Evolutionary conservation across 352 stramenopile species (phyloP), one percentile per base, ranked within the genome.

Genomic region (Globisporangium rhizosaccharum): DNA sequence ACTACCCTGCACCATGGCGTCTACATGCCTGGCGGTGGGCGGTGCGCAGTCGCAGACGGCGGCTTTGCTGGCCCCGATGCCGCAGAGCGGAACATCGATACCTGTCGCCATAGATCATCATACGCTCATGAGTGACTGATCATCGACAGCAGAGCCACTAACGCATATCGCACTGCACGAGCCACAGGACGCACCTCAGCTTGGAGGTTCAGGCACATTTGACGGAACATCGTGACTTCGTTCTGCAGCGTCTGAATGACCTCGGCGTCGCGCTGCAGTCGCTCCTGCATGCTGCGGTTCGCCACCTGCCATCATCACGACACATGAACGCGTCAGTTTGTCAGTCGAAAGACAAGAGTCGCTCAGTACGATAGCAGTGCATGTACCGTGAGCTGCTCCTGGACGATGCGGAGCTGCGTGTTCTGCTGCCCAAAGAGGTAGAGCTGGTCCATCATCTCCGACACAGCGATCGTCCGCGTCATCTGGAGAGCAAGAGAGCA

Each of bases 151-250:
- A 47, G 42, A 20, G n/a, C 8, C 7, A 23, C 12, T 23, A 47
- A 17, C 26, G 11, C 14, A 30, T 17, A 20, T 20, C n/a, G 2
- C 33, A 10, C 10, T 36, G 6, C 37, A 49, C 17, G 39, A 7
- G 12, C 12, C 51, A 36, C 23, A 7, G 10, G 11, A 72, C 73
- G 67, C 56, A 92, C 83, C 74, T 92, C 79, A 30, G 73, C 61
- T 67, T 92, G 83, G 42, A 90, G 71, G 58, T 81, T 90, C 50
- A 90, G 64, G 64, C 83, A 92, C 76, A 92, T 88, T 60, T 90
- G 76, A 48, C 79, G 80, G 58, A 90, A 90, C 77, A 92, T 88
- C 30, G 78, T 65, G 56, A 90, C 76, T 69, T 92, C 83, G 66
- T 90, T 87, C 67, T 88, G 78, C 36, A 92, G 72, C 2, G 75